Evolutionary conservation across 2,329 filamentous ascomycete genomes (phyloP), one percentile per base, ranked within the genome.

Genomic region (Microdochium nivale): DNA sequence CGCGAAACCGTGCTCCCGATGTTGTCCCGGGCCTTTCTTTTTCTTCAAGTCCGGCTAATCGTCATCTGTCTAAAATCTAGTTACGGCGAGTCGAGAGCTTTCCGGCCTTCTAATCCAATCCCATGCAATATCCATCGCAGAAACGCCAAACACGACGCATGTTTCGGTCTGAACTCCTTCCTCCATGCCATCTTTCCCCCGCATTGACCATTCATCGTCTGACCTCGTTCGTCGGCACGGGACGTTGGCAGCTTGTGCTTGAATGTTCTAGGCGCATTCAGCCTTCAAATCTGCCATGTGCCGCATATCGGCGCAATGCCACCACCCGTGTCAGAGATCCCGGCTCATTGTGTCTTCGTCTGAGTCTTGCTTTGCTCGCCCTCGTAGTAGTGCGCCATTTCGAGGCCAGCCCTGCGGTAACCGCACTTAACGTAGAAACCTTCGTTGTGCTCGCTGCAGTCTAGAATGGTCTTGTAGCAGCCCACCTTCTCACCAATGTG

Each of bases 391-490:
- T 96, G 90, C 44, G 92, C 90, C 94, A 99, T 97, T 72, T 99
- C 89, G 52, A 96, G 73, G 16, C 94, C 94, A 25, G 90, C 92
- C 55, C 90, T 78, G 71, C 90, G 87, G 71, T 95, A 97, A 53
- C 92, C 92, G 71, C 94, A 97, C 79, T 97, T 97, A 69, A 96
- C 79, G 69, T 99, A 99, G 76, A 99, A 97, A 23, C 91, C 92
- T 70, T 96, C 90, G 68, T 97, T 99, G 61, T 87, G 83, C 70
- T 96, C 92, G 59, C 88, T 95, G 76, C 94, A 99, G 70, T 97
- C 92, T 58, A 97, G 80, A 60, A 99, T 97, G 58, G 84, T 90
- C 86, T 94, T 97, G 73, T 97, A 97, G 72, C 92, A 97, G 51
- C 92, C 94, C 53, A 94, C 85, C 66, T 90, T 81, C 66, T 89